These are phyloP conservation scores for Adiantum capillusveneris DNA, from an alignment of 75 land plant species.

Conservation along the genomic window DNA sequence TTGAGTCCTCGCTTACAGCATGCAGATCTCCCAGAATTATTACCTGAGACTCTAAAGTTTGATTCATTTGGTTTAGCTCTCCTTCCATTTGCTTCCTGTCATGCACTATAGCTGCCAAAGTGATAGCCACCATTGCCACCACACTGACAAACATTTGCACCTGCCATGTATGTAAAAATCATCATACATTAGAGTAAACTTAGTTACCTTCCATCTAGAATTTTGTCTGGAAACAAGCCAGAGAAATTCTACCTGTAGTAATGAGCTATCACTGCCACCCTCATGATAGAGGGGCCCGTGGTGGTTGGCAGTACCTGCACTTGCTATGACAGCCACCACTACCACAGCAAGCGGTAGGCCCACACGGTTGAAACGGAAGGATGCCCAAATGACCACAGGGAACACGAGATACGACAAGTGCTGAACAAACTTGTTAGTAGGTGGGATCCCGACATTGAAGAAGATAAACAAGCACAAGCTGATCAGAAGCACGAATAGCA, in stretches of 20 bases:
- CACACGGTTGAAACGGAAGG: slow-evolving; percentile 40
- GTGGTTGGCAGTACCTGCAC: slow-evolving; percentile 42
- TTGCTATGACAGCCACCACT: slow-evolving; percentile 38
- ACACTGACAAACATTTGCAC: slow-evolving; percentile 45
- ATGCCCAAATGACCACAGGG: slow-evolving; percentile 44
- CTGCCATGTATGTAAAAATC: too few species aligned
- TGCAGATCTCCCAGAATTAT: too few species aligned
- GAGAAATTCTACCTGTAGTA: slow-evolving; percentile 7
- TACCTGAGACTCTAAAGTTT: slow-evolving; percentile 34
- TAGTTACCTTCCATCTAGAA: too few species aligned
- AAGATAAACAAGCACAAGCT: slow-evolving; percentile 36
- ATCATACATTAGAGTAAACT: not conserved
- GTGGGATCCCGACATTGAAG: slow-evolving; percentile 21
- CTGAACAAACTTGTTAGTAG: slow-evolving; percentile 23
- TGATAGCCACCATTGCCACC: slow-evolving; percentile 40
- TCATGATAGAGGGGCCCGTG: slow-evolving; percentile 20
- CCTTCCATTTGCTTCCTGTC: slow-evolving; percentile 40
- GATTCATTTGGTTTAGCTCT: slow-evolving; percentile 33
- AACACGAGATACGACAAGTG: slow-evolving; percentile 34
- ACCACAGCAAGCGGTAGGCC: slow-evolving; percentile 43
- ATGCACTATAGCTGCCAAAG: slow-evolving; percentile 41
- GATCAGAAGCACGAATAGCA: slow-evolving; percentile 28
- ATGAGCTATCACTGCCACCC: slow-evolving; percentile 1
- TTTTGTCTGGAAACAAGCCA: too few species aligned
- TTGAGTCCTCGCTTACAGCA: too few species aligned